A percentile compares a stretch with the other conserved stretches of the same genome.
Conservation (phyloP, 768 basidiomycete genomes). For the Mycena vitilis region DNA sequence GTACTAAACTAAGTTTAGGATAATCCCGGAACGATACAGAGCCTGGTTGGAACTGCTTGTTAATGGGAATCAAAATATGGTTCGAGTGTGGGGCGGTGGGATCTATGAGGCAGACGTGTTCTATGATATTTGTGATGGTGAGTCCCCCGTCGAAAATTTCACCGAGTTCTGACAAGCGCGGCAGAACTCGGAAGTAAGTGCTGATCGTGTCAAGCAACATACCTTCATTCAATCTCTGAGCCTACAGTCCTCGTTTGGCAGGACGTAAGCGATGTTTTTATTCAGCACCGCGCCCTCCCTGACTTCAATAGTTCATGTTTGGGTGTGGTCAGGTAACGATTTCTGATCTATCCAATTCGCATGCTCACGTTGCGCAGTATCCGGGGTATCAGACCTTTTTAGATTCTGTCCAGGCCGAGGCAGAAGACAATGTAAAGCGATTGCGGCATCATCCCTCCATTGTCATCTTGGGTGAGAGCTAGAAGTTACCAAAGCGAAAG, state of each 20-base stretch:
- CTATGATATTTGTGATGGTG: constrained; percentile 87
- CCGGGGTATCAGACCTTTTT: constrained; percentile 89
- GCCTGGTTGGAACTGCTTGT: constrained; percentile 88
- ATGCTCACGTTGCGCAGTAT: constrained; percentile 60
- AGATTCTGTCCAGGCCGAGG: constrained; percentile 80
- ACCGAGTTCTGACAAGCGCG: constrained; percentile 3
- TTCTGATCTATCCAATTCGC: too few relatives aligned
- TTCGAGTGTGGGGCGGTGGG: constrained; percentile 96
- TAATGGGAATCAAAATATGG: constrained; percentile 92
- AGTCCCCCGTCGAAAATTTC: constrained; percentile 28
- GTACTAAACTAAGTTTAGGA: constrained; percentile 41
- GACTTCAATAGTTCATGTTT: constrained; percentile 65
- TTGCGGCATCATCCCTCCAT: constrained; percentile 90
- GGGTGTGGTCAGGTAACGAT: constrained; percentile 15
- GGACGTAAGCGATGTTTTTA: constrained; percentile 43
- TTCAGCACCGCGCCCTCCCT: constrained; percentile 64
- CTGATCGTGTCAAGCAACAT: constrained; percentile 5
- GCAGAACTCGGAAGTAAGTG: constrained; percentile 73
- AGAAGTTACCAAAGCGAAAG: neutral
- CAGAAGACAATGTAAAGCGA: constrained; percentile 84
- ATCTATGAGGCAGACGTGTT: constrained; percentile 87
- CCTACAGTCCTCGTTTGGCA: constrained; percentile 91
- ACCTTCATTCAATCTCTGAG: neutral
- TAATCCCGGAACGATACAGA: constrained; percentile 69
- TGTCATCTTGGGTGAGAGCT: constrained; percentile 81